A percentile compares a stretch with the other conserved stretches of the same genome.
Conservation (phyloP, 2,329 filamentous ascomycete genomes). For the Monosporascus sp. region DNA sequence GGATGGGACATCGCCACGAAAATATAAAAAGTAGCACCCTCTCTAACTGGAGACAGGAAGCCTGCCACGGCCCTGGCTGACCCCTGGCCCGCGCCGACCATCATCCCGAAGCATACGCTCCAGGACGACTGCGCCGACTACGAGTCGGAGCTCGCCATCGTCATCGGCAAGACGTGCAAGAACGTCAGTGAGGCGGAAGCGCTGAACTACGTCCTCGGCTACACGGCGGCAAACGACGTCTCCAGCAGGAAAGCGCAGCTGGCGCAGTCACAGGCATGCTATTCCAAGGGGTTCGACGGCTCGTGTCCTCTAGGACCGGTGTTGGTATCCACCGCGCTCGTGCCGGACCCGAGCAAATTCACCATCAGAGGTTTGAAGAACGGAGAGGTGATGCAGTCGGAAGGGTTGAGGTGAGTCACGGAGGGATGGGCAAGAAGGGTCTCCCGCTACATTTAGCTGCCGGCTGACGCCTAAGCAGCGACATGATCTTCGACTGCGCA, state of each 20-base stretch:
- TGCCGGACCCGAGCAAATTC: constrained; percentile 37
- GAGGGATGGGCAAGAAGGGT: not conserved
- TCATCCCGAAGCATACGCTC: constrained; percentile 49
- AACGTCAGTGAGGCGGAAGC: constrained; percentile 53
- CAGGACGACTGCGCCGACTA: constrained; percentile 51
- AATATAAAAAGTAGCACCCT: constrained; percentile 1
- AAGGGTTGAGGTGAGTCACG: constrained; percentile 20
- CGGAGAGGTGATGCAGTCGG: constrained; percentile 46
- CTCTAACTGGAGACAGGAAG: constrained; percentile 33
- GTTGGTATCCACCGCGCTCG: constrained; percentile 38
- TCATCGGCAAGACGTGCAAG: constrained; percentile 45
- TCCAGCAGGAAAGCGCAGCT: constrained; percentile 54
- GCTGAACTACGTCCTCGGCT: constrained; percentile 56
- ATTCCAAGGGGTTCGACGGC: constrained; percentile 55
- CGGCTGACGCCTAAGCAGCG: constrained; percentile 35
- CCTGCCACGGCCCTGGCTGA: constrained; percentile 48
- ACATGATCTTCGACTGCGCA: constrained; percentile 13
- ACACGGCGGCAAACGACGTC: constrained; percentile 59
- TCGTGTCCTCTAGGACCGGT: constrained; percentile 50
- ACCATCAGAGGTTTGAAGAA: constrained; percentile 42
- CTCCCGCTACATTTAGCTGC: constrained; percentile 2
- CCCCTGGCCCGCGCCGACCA: constrained; percentile 45
- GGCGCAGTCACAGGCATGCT: constrained; percentile 50
- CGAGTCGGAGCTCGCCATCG: constrained; percentile 53
- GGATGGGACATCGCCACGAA: constrained; percentile 2